Conservation (phyloP, 192 early-diverging fungal species). For the Mortierella alpina region DNA sequence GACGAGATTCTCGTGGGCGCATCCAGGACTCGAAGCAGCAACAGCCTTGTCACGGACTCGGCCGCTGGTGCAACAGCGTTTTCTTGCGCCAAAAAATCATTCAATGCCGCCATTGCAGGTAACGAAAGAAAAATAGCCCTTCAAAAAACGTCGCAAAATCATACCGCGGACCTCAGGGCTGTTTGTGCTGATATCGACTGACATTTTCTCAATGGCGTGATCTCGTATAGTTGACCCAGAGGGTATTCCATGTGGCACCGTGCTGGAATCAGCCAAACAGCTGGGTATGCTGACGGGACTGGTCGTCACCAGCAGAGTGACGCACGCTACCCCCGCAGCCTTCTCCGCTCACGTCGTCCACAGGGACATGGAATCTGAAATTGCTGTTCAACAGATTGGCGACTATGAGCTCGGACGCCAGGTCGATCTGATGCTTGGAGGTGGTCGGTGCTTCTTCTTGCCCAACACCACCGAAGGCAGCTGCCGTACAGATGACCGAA, state of each 20-base stretch:
- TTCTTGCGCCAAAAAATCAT: conserved; percentile 89
- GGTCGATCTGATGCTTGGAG: conserved; percentile 92
- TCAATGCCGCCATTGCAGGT: conserved; percentile 95
- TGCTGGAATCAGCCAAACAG: conserved; percentile 93
- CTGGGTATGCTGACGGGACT: conserved; percentile 86
- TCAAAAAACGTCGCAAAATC: conserved; percentile 1
- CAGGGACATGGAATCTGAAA: conserved; percentile 85
- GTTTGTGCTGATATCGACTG: neutral
- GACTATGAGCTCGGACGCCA: conserved; percentile 85
- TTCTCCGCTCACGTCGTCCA: conserved; percentile 85
- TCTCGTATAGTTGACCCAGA: conserved; percentile 64
- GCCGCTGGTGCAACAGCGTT: conserved; percentile 98
- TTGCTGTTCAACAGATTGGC: conserved; percentile 92
- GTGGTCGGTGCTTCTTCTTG: conserved; percentile 91
- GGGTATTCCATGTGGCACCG: conserved; percentile 85
- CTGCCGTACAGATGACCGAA: conserved; percentile 82
- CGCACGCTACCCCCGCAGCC: conserved; percentile 89
- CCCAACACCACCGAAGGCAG: conserved; percentile 70
- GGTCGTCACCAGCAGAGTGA: conserved; percentile 94
- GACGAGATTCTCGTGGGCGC: conserved; percentile 86
- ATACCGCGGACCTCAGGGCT: neutral
- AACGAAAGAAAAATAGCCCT: neutral
- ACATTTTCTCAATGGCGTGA: neutral
- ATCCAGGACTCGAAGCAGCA: conserved; percentile 86
- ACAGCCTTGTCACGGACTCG: conserved; percentile 91